These are phyloP conservation scores for Sugiyamaella novakii DNA, from an alignment of 1,139 yeast species.

Conservation along the genomic window DNA sequence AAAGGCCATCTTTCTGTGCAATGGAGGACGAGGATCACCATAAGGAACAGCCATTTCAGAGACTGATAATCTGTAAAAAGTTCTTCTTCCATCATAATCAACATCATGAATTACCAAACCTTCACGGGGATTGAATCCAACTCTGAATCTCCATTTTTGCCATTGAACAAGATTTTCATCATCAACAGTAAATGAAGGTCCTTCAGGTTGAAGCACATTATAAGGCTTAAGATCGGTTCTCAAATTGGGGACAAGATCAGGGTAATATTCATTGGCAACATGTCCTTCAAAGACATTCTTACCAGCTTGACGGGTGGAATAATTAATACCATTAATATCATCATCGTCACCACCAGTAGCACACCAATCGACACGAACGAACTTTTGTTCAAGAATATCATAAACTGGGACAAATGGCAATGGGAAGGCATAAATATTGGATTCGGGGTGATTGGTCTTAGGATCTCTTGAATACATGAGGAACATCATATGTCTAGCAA, in stretches of 20 bases:
- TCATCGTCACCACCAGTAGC: constrained; percentile 65
- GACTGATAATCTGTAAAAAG: constrained; percentile 74
- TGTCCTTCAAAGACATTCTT: constrained; percentile 69
- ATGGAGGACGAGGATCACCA: constrained; percentile 88
- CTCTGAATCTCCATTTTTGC: constrained; percentile 92
- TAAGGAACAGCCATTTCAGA: constrained; percentile 94
- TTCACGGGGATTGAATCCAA: constrained; percentile 75
- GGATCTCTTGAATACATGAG: constrained; percentile 65
- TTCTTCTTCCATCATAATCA: constrained; percentile 76
- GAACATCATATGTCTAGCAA: constrained; percentile 70
- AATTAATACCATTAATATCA: constrained; percentile 37
- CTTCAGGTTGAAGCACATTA: constrained; percentile 79
- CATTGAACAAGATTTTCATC: constrained; percentile 63
- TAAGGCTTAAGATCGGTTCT: constrained; percentile 69
- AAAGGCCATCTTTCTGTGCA: constrained; percentile 89
- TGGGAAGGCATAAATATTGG: constrained; percentile 84
- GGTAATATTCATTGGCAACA: constrained; percentile 53
- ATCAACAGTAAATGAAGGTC: constrained; percentile 69
- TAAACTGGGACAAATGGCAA: constrained; percentile 83
- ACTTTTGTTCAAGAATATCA: constrained; percentile 64
- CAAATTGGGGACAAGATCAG: constrained; percentile 49
- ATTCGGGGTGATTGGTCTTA: constrained; percentile 70
- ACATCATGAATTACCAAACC: constrained; percentile 81
- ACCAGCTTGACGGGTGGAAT: constrained; percentile 55
- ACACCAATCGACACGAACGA: constrained; percentile 74